Base-by-base conservation (phyloP, 176 grass and related monocot genomes). In the Oryza punctata region DNA sequence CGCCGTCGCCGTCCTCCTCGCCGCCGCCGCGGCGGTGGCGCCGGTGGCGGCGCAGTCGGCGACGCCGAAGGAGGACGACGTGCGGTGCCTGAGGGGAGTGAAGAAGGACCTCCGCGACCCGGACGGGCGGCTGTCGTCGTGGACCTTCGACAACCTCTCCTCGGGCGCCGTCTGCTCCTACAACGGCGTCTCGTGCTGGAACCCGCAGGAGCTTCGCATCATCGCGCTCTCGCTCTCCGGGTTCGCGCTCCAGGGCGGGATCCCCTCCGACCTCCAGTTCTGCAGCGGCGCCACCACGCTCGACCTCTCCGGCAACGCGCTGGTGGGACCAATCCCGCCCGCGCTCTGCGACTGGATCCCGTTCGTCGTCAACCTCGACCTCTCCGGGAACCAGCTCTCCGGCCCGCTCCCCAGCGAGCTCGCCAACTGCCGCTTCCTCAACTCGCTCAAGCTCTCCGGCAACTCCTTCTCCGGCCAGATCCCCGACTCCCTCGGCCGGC, bases 341-440 rank as follows among this genome's bases (percentile, higher is more conserved):
- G 49, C 85, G 25, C 87, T 98, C 68, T 95, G 96, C 76, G 89
- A 93, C 27, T 98, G 96, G 96, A 54, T 95, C 30, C 96, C 96
- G 1, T 98, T 45, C 69, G 16, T 98, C 38, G 91, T 94, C 59
- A 41, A 0, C 8, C 89, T 98, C 8, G 96, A 98, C 80, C 89
- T 98, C 76, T 95, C 96, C 64, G 16, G 16, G 47, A 98, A 95
- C 85, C 45, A 45, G 29, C 35, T 95, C 52, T 71, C 79, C 18
- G 96, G 93, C 30, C 54, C 72, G 45, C 81, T 98, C 12, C 96
- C 96, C 32, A 57, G 87, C 45, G 96, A 93, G 63, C 87, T 98
- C 65, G 87, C 91, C 46, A 91, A 73, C 85, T 98, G 96, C 81
- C 52, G 32, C 19, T 98, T 78, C 88, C 88, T 98, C 79, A 98